Evolutionary conservation across 352 stramenopile genomes (phyloP).

Genomic region (Phytophthora chlamydospora): DNA sequence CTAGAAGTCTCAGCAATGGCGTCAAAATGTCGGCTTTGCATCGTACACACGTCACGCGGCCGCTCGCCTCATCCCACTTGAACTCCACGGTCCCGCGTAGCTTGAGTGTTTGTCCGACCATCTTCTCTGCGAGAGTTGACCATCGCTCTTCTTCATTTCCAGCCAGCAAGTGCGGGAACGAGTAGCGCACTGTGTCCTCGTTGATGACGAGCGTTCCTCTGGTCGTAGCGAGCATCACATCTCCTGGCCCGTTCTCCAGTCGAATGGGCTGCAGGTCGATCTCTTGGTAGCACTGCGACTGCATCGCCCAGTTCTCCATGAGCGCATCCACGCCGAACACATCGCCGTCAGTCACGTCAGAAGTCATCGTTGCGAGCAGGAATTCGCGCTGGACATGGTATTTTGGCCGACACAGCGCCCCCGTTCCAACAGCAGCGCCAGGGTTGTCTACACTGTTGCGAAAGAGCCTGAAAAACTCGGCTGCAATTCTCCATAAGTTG

Average conservation of each 20-base stretch:
- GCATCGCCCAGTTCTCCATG: conserved; percentile 6
- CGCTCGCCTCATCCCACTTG: conserved; percentile 1
- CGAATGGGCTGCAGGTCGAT: conserved; percentile 7
- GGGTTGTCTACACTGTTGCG: background rate
- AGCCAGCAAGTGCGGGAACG: conserved; percentile 6
- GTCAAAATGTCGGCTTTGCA: conserved; percentile 10
- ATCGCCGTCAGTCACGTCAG: conserved; percentile 8
- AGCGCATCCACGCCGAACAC: conserved; percentile 3
- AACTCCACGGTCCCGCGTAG: conserved; percentile 5
- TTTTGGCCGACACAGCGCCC: too few species aligned
- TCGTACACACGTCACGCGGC: background rate
- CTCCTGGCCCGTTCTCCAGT: conserved; percentile 1
- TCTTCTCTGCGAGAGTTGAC: background rate
- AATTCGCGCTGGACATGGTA: conserved; percentile 6
- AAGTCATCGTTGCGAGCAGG: background rate
- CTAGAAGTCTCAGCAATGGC: conserved; percentile 1
- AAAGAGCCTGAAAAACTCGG: conserved; percentile 17
- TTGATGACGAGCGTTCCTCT: conserved; percentile 2
- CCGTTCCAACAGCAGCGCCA: too few species aligned
- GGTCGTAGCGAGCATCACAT: background rate
- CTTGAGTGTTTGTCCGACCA: conserved; percentile 2
- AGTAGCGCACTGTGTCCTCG: conserved; percentile 9
- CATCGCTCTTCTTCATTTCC: background rate
- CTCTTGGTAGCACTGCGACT: too few species aligned
- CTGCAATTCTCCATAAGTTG: conserved; percentile 5